phyloP scores from a whole-genome alignment of 352 stramenopile genomes.

The Globisporangium cylindrosporum region DNA sequence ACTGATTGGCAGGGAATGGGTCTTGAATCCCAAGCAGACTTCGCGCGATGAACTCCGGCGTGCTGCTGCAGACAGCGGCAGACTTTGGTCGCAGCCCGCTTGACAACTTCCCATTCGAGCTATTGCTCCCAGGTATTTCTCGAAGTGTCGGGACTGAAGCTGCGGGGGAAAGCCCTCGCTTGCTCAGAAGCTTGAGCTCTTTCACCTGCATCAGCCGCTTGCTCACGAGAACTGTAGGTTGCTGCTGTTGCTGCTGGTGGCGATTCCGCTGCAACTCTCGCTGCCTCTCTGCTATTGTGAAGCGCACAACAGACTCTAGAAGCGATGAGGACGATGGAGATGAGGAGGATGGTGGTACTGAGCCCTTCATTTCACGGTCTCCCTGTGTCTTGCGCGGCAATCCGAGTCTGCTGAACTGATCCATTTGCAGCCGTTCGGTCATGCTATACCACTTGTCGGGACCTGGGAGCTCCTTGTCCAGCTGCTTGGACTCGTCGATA shows the following conservation, averaged over 20 bases:
- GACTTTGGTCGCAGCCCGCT: slow-evolving; percentile 36
- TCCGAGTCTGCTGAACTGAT: slow-evolving; percentile 3
- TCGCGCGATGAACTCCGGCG: slow-evolving; percentile 27
- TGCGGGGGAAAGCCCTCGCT: slow-evolving; percentile 20
- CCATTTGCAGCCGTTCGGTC: slow-evolving; percentile 17
- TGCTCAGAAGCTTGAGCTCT: slow-evolving; percentile 28
- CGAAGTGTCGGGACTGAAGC: slow-evolving; percentile 14
- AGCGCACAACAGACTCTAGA: slow-evolving; percentile 18
- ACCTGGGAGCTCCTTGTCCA: slow-evolving; percentile 18
- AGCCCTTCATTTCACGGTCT: neutral
- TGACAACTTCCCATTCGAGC: neutral
- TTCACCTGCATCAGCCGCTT: slow-evolving; percentile 23
- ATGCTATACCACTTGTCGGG: slow-evolving; percentile 28
- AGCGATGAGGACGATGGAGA: neutral
- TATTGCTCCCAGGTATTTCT: neutral
- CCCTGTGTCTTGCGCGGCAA: neutral
- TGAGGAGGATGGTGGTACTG: neutral
- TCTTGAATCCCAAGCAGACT: slow-evolving; percentile 5
- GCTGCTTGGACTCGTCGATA: slow-evolving; percentile 31
- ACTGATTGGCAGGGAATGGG: neutral
- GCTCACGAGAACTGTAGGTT: slow-evolving; percentile 38
- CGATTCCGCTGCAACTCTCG: slow-evolving; percentile 4
- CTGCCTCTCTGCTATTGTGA: slow-evolving; percentile 8
- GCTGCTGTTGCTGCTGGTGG: slow-evolving; percentile 23
- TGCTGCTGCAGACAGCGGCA: slow-evolving; percentile 45